Evolutionary conservation across 1,139 yeast species (phyloP).

Genomic region (Kodamaea anthophila): DNA sequence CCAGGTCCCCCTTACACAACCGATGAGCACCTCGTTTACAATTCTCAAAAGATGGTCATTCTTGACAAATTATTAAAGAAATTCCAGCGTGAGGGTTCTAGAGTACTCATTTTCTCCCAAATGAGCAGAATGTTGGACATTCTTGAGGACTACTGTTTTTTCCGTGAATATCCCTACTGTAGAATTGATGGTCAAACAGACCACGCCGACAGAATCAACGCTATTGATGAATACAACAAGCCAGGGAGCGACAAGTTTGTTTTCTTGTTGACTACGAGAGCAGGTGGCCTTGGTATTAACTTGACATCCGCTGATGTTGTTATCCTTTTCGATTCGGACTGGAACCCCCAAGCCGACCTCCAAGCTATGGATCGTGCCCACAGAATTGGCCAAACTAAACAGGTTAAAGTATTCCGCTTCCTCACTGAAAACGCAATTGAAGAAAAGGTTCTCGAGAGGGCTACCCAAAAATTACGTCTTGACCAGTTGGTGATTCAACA

Average conservation of each 20-base stretch:
- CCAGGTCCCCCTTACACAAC: slow-evolving; percentile 86
- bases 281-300: slow-evolving; percentile 85
- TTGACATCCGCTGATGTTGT: slow-evolving; percentile 74
- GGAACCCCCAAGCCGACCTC: slow-evolving; percentile 86
- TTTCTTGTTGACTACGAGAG: slow-evolving; percentile 70
- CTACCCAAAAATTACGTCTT: slow-evolving; percentile 68
- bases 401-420: slow-evolving; percentile 70
- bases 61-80: slow-evolving; percentile 62
- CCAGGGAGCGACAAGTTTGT: slow-evolving; percentile 66
- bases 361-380: slow-evolving; percentile 90
- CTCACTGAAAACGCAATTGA: slow-evolving; percentile 78
- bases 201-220: slow-evolving; percentile 66
- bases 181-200: slow-evolving; percentile 81
- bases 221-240: slow-evolving; percentile 71
- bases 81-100: slow-evolving; percentile 59
- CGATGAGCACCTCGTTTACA: slow-evolving; percentile 71
- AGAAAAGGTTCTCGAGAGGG: slow-evolving; percentile 74
- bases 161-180: slow-evolving; percentile 63
- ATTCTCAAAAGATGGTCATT: slow-evolving; percentile 67
- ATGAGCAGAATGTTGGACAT: slow-evolving; percentile 80
- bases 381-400: slow-evolving; percentile 80
- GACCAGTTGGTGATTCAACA: slow-evolving; percentile 82
- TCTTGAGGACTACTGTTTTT: slow-evolving; percentile 68
- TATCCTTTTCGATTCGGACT: slow-evolving; percentile 68
- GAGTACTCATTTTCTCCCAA: slow-evolving; percentile 74